Conservation (phyloP, 805 yeast species). For the Yarrowia sp. region DNA sequence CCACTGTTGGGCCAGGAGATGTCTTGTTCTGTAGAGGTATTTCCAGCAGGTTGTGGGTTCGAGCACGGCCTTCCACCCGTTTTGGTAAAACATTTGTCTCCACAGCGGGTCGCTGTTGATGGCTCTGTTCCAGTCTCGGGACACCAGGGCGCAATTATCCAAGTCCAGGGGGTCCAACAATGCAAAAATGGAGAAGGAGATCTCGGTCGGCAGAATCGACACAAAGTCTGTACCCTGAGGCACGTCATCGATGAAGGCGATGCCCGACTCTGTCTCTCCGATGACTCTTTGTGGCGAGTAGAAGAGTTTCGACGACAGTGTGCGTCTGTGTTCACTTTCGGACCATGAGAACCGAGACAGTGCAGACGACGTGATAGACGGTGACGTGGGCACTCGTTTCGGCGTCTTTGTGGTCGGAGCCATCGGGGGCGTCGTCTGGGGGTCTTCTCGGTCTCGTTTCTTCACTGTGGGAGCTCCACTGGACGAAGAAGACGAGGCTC, state of each 20-base stretch:
- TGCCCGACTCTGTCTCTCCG: conserved; percentile 44
- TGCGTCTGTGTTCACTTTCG: conserved; percentile 33
- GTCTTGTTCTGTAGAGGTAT: conserved; percentile 44
- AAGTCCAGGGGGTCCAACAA: conserved; percentile 42
- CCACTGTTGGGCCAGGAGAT: conserved; percentile 46
- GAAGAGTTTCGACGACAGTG: conserved; percentile 18
- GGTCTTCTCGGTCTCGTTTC: conserved; percentile 9
- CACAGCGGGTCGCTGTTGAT: conserved; percentile 43
- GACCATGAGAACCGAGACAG: conserved; percentile 18
- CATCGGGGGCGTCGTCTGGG: neutral
- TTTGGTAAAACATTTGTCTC: conserved; percentile 42
- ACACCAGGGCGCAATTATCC: conserved; percentile 42
- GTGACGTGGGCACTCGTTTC: conserved; percentile 12
- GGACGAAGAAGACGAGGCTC: conserved; percentile 12
- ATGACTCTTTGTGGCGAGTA: conserved; percentile 28
- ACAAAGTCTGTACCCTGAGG: conserved; percentile 41
- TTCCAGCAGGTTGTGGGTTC: conserved; percentile 45
- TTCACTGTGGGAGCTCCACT: conserved; percentile 2
- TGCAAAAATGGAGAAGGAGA: conserved; percentile 41
- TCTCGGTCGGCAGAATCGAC: conserved; percentile 42
- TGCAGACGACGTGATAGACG: conserved; percentile 18
- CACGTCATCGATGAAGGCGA: conserved; percentile 42
- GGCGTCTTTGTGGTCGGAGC: neutral
- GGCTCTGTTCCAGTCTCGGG: conserved; percentile 42
- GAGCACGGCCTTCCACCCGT: conserved; percentile 42